Conservation (phyloP, 129 eudicot species). For the Helianthus annuus region DNA sequence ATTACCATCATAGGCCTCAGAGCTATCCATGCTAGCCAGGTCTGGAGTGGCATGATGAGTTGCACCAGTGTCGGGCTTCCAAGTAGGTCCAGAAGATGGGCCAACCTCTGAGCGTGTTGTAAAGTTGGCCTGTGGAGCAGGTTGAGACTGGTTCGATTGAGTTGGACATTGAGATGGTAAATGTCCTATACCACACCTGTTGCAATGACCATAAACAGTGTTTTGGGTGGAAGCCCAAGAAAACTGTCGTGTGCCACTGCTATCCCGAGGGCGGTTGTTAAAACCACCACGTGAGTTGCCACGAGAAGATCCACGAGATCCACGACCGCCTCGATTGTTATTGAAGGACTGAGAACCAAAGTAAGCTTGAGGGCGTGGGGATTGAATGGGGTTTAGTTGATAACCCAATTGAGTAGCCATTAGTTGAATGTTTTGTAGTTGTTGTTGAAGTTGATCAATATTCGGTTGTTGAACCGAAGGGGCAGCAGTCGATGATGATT, state of each 20-base stretch:
- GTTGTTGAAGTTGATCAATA: constrained; percentile 13
- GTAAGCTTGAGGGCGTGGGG: constrained; percentile 4
- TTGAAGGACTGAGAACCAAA: constrained; percentile 10
- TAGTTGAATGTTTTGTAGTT: background rate
- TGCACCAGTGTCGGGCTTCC: no score
- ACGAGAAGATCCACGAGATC: background rate
- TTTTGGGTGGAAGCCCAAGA: no score
- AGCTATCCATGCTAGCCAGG: no score
- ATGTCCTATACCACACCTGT: no score
- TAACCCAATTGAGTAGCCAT: background rate
- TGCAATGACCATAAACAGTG: no score
- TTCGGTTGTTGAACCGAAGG: constrained; percentile 4
- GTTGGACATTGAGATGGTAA: no score
- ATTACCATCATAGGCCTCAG: no score
- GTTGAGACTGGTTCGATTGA: no score
- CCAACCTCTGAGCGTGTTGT: no score
- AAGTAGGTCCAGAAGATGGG: no score
- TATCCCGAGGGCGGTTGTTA: constrained; percentile 1
- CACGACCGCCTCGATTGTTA: constrained; percentile 3
- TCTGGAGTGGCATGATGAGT: no score
- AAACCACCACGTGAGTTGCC: constrained; percentile 3
- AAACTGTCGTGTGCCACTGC: constrained; percentile 2
- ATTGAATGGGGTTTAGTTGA: constrained; percentile 6
- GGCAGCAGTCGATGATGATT: background rate
- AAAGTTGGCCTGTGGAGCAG: no score